Evolutionary conservation across 2,329 filamentous ascomycete genomes (phyloP).

Genomic region (Pyrenophora graminea): DNA sequence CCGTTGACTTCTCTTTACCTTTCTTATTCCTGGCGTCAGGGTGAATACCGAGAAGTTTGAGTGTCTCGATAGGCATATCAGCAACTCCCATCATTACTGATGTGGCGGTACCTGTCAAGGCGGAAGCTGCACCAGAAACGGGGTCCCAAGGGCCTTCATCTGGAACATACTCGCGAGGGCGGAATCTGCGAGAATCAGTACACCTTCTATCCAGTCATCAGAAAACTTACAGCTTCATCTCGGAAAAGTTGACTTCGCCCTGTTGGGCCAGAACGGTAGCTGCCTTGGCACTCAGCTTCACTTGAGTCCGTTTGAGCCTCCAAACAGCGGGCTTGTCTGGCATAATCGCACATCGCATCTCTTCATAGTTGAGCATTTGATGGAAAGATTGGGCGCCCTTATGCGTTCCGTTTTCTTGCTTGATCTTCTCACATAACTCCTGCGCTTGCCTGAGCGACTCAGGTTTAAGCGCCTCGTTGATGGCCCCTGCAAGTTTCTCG

Average conservation of each 20-base stretch:
- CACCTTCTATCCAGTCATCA: background rate
- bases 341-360: constrained; percentile 41
- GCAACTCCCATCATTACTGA: constrained; percentile 81
- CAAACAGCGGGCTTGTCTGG: constrained; percentile 44
- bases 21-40: constrained; percentile 40
- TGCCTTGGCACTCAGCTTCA: constrained; percentile 44
- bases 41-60: constrained; percentile 54
- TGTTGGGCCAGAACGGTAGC: constrained; percentile 46
- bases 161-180: constrained; percentile 46
- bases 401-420: constrained; percentile 43
- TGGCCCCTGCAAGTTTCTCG: constrained; percentile 45
- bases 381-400: constrained; percentile 46
- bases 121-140: constrained; percentile 63
- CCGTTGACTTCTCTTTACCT: constrained; percentile 29
- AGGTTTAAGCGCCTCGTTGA: constrained; percentile 46
- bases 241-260: constrained; percentile 42
- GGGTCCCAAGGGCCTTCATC: constrained; percentile 49
- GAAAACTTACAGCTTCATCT: constrained; percentile 44
- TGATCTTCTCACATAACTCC: constrained; percentile 46
- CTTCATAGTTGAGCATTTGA: constrained; percentile 46
- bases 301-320: constrained; percentile 46
- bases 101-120: constrained; percentile 80
- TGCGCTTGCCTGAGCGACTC: constrained; percentile 43
- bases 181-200: constrained; percentile 34
- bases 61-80: constrained; percentile 65